Conservation (phyloP, 306 rosid genomes). For the Quercus suber region DNA sequence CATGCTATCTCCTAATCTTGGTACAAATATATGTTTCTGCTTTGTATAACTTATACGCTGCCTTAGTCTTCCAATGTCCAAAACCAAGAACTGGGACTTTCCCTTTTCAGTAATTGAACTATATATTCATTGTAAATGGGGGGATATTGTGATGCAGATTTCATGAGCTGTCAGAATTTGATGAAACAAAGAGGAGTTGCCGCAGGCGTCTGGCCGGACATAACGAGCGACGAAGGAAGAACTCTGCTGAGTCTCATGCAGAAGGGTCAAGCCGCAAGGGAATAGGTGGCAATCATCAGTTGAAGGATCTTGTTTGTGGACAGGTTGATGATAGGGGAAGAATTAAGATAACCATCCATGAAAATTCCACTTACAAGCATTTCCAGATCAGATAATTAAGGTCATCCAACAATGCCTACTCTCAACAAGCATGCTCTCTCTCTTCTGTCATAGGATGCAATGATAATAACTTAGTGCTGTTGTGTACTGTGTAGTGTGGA, state of each 20-base stretch:
- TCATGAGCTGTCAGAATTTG: slow-evolving; percentile 64
- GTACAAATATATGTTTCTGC: neutral
- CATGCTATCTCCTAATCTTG: neutral
- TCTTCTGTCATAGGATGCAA: slow-evolving; percentile 60
- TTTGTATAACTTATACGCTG: neutral
- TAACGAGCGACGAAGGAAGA: slow-evolving; percentile 67
- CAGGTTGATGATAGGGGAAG: slow-evolving; percentile 43
- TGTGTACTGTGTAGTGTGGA: neutral
- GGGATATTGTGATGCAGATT: slow-evolving; percentile 38
- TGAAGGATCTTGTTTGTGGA: slow-evolving; percentile 43
- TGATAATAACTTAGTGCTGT: neutral
- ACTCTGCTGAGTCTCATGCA: slow-evolving; percentile 36
- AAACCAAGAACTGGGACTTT: neutral
- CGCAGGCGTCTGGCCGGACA: slow-evolving; percentile 74
- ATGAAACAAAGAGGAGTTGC: slow-evolving; percentile 65
- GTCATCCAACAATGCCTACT: neutral
- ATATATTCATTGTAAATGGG: neutral
- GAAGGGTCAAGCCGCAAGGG: slow-evolving; percentile 57
- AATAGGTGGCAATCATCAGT: slow-evolving; percentile 14
- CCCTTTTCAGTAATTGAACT: neutral
- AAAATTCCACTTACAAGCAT: slow-evolving; percentile 38
- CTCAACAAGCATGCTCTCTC: slow-evolving; percentile 52
- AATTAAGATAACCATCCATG: slow-evolving; percentile 46
- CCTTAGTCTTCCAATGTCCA: neutral
- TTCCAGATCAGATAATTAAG: slow-evolving; percentile 54